Evolutionary conservation across 1,139 yeast species (phyloP), one percentile per base, ranked within the genome.

Genomic region (Taphrina sp.): DNA sequence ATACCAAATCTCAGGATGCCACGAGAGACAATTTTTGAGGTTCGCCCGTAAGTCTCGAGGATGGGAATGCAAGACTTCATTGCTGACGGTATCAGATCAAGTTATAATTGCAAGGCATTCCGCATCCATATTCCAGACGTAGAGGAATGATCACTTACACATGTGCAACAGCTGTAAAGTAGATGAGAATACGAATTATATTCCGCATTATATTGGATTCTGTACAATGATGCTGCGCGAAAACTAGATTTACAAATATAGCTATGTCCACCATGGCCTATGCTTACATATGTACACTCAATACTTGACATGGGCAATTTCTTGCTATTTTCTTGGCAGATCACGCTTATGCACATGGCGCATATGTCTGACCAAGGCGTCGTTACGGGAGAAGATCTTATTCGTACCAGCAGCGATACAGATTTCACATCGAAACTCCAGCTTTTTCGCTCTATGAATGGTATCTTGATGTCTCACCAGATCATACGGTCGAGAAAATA

Each of bases 391-490:
- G 67, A 92, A 92, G 1, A 95, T 88, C 71, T 92, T 86, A 19
- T 81, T 81, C 22, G 81, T 83, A 37, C 77, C 75, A 2, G 39
- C 46, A 12, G 54, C 45, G 10, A 31, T 38, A 72, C 98, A 92
- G 39, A 85, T 82, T 66, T 82, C 83, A 70, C 98, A 92, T 66
- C 85, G 83, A 74, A 83, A 92, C 53, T 86, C 80, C 65, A 85
- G 85, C 70, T 92, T 85, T 70, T 84, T 85, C 56, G 85, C 77
- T 1, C 96, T 92, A 69, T 92, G 98, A 56, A 92, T 92, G 0
- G 97, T 90, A 67, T 92, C 96, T 71, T 90, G 96, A 70, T 92
- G 97, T 65, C 98, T 80, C 28, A 90, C 85, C 66, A 92, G 76
- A 72, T 92, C 98, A 66, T 92, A 92, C 29, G 96, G 95, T 64